phyloP scores from a whole-genome alignment of 768 basidiomycete genomes.

The Panaeolus papilionaceus region DNA sequence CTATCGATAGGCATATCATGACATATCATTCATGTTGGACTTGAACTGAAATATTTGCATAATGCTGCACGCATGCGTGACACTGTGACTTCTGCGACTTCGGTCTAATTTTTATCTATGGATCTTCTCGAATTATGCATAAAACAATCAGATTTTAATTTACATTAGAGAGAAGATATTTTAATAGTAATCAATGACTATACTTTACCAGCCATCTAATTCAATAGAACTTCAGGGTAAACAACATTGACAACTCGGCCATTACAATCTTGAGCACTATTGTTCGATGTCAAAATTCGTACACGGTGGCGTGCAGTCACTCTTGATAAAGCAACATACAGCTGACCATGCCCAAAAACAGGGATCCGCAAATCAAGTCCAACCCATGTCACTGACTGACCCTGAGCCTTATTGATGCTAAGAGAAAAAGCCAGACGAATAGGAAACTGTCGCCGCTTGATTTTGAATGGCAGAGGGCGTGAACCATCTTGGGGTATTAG shows the following conservation, averaged over 20 bases:
- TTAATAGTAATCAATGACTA: too few relatives aligned
- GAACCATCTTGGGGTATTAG: conserved; percentile 24
- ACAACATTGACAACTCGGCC: conserved; percentile 35
- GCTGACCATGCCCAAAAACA: conserved; percentile 46
- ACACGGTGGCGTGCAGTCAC: conserved; percentile 31
- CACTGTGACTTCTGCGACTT: too few relatives aligned
- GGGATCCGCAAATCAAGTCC: conserved; percentile 38
- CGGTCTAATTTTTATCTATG: too few relatives aligned
- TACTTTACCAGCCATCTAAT: not conserved
- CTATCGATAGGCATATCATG: too few relatives aligned
- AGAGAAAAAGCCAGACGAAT: conserved; percentile 44
- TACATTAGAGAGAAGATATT: too few relatives aligned
- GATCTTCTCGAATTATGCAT: too few relatives aligned
- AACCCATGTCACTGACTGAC: conserved; percentile 41
- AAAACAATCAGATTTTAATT: too few relatives aligned
- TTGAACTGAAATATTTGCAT: too few relatives aligned
- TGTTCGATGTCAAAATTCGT: conserved; percentile 32
- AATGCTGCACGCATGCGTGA: too few relatives aligned
- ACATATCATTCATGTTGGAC: too few relatives aligned
- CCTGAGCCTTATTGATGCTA: conserved; percentile 47
- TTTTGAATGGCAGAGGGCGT: conserved; percentile 29
- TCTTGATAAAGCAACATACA: conserved; percentile 44
- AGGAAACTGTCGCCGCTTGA: conserved; percentile 45
- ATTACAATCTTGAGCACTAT: not conserved
- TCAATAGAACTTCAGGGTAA: conserved; percentile 34